Evolutionary conservation across 1,284 basidiomycete species (phyloP).

Genomic region (Tylopilus sp.): DNA sequence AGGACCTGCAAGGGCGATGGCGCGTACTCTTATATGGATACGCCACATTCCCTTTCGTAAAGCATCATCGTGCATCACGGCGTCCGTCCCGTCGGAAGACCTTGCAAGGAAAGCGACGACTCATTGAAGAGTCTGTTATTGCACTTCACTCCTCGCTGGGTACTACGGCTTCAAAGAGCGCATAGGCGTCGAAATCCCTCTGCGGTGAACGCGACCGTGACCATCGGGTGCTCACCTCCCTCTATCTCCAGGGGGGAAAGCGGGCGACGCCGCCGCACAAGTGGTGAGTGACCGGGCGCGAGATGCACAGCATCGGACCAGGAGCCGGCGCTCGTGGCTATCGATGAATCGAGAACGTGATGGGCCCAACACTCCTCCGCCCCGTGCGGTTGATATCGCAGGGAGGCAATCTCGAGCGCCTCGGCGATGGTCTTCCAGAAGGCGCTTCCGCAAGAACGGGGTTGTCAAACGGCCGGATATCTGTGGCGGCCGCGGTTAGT

Average conservation of each 20-base stretch:
- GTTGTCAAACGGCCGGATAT: conserved; percentile 14
- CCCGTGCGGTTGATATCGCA: conserved; percentile 16
- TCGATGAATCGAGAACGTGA: too few species aligned
- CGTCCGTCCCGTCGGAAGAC: conserved; percentile 11
- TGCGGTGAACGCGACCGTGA: conserved; percentile 14
- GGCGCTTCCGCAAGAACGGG: conserved; percentile 10
- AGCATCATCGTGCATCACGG: too few species aligned
- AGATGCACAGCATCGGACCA: conserved; percentile 5
- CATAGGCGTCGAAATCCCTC: conserved; percentile 14
- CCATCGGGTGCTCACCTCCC: too few species aligned
- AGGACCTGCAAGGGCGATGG: conserved; percentile 1
- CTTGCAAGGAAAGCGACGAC: conserved; percentile 14
- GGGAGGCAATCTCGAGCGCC: conserved; percentile 15
- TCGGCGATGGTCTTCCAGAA: background rate
- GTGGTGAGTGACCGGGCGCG: conserved; percentile 5
- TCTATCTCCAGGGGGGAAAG: too few species aligned
- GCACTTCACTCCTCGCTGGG: conserved; percentile 10
- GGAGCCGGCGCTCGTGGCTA: conserved; percentile 4
- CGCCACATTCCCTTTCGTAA: conserved; percentile 4
- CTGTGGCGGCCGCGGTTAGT: background rate
- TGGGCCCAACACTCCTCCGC: too few species aligned
- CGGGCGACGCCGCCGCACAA: too few species aligned
- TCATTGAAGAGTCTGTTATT: conserved; percentile 17
- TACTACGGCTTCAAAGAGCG: conserved; percentile 3
- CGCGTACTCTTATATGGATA: conserved; percentile 9